These are phyloP conservation scores for Backusella mclennaniae DNA, from an alignment of 192 early-diverging fungal species.

Conservation along the genomic window DNA sequence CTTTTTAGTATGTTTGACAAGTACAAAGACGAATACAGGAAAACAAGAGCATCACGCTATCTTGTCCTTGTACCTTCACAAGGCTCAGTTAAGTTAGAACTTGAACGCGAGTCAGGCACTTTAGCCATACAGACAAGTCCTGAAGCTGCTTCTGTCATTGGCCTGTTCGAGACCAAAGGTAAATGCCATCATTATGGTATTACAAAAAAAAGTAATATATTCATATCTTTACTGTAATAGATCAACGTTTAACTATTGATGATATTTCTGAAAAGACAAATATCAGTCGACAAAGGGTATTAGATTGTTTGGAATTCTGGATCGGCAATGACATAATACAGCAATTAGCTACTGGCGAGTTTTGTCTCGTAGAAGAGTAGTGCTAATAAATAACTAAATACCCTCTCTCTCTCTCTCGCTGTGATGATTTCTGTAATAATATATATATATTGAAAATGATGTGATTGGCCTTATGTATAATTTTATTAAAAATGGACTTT, in stretches of 20 bases:
- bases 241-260: background rate
- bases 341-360: background rate
- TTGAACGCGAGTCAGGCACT: conserved; percentile 1
- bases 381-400: background rate
- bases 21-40: conserved; percentile 10
- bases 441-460: background rate
- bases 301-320: conserved; percentile 18
- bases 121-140: background rate
- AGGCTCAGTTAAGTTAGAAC: conserved; percentile 20
- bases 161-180: conserved; percentile 22
- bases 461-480: background rate
- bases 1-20: conserved; percentile 8
- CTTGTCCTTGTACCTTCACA: conserved; percentile 9
- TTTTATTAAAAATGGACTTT: background rate
- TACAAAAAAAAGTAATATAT: too few relatives aligned
- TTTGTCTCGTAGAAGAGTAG: background rate
- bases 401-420: background rate
- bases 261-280: background rate
- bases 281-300: background rate
- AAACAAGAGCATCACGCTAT: background rate
- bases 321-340: background rate
- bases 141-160: conserved; percentile 10
- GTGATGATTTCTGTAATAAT: too few relatives aligned
- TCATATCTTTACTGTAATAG: background rate
- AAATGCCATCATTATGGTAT: background rate